Conservation (phyloP, 306 rosid species). For the Fragaria nilgerrensis region DNA sequence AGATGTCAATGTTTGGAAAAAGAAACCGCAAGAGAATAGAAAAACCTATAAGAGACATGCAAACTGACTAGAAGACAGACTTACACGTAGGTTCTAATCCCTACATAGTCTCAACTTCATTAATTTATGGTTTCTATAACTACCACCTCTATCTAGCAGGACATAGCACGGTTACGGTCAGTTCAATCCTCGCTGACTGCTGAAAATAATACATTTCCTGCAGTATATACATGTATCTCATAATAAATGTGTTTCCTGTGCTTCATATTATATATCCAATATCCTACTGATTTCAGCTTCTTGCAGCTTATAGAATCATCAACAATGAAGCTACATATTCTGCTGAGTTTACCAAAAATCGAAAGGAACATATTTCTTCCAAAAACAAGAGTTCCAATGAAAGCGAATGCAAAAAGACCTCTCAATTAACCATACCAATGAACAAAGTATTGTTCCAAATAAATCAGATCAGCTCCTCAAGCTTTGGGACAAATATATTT, state of each 20-base stretch:
- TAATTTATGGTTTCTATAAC: not conserved
- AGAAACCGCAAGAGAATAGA: not conserved
- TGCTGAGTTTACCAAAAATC: not conserved
- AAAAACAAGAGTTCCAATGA: not conserved
- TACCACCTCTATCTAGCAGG: not conserved
- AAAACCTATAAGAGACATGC: not conserved
- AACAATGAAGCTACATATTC: not conserved
- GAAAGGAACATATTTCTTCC: not conserved
- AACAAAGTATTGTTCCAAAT: not conserved
- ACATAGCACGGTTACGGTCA: not conserved
- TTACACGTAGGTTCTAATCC: not conserved
- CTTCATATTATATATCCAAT: not conserved
- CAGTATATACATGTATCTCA: not conserved
- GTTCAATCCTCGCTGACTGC: not conserved
- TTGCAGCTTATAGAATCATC: not conserved
- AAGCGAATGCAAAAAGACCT: not conserved
- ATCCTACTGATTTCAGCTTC: not conserved
- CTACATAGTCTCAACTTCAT: not conserved
- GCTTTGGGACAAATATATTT: not conserved
- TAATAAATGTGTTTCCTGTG: not conserved
- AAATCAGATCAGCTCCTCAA: not conserved
- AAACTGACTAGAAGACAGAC: not conserved
- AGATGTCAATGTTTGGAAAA: not conserved
- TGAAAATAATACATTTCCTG: not conserved
- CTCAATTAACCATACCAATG: not conserved